Percentiles rank a stretch among this genome's conserved stretches.
phyloP scores from a whole-genome alignment of 108 stramenopile genomes.

The Nitzschia palea region DNA sequence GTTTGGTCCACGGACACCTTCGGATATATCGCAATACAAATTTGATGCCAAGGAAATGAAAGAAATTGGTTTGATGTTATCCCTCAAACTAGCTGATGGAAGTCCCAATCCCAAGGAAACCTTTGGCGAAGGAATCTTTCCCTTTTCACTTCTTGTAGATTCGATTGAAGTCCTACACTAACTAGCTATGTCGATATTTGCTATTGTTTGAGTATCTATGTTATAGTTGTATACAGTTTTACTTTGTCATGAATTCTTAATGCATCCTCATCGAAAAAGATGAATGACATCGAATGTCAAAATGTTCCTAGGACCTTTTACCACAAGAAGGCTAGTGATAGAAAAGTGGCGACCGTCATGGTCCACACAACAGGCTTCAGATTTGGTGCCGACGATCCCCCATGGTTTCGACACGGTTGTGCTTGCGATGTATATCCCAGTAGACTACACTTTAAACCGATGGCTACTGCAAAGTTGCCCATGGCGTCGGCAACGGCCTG shows the following conservation, averaged over 20 bases:
- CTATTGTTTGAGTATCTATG: no score
- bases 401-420: conserved; percentile 43
- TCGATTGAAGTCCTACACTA: conserved; percentile 41
- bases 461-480: conserved; percentile 44
- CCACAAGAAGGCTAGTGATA: background rate
- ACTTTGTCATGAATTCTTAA: no score
- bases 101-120: conserved; percentile 64
- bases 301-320: background rate
- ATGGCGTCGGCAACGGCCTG: conserved; percentile 72
- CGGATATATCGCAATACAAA: conserved; percentile 30
- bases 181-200: background rate
- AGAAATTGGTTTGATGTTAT: conserved; percentile 74
- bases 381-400: conserved; percentile 21
- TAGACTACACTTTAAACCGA: conserved; percentile 55
- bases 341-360: background rate
- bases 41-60: conserved; percentile 55
- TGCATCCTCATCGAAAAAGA: no score
- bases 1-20: conserved; percentile 30
- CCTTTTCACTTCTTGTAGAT: conserved; percentile 54
- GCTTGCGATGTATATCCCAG: conserved; percentile 55
- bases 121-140: conserved; percentile 69
- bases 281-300: no score
- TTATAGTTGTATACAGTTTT: no score
- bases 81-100: conserved; percentile 64
- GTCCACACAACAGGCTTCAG: background rate